Evolutionary conservation across 805 yeast species (phyloP).

Genomic region (Brettanomyces custersianus): DNA sequence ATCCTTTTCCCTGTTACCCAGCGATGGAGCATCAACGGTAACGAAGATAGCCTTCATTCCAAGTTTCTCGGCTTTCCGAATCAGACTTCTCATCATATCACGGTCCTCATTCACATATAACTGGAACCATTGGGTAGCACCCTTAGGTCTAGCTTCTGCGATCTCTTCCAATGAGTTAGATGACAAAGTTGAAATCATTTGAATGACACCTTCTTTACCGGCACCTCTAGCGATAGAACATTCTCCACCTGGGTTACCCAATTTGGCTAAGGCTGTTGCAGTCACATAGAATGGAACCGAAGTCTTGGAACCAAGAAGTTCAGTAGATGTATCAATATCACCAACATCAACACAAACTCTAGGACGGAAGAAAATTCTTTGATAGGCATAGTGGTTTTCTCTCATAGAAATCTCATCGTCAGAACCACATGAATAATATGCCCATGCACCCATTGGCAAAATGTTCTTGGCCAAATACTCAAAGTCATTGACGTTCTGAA

Average conservation of each 20-base stretch:
- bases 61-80: slow-evolving; percentile 62
- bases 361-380: slow-evolving; percentile 82
- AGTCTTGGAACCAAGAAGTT: slow-evolving; percentile 63
- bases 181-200: slow-evolving; percentile 90
- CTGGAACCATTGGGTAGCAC: slow-evolving; percentile 84
- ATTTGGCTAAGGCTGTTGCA: slow-evolving; percentile 87
- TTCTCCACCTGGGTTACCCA: slow-evolving; percentile 94
- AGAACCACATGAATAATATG: slow-evolving; percentile 83
- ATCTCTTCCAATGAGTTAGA: slow-evolving; percentile 85
- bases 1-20: slow-evolving; percentile 80
- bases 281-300: slow-evolving; percentile 79
- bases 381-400: slow-evolving; percentile 87
- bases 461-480: slow-evolving; percentile 79
- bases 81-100: slow-evolving; percentile 46
- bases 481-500: slow-evolving; percentile 77
- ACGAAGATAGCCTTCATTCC: slow-evolving; percentile 79
- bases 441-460: slow-evolving; percentile 78
- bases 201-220: slow-evolving; percentile 59
- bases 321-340: slow-evolving; percentile 59
- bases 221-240: slow-evolving; percentile 79
- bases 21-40: slow-evolving; percentile 88
- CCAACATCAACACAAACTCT: slow-evolving; percentile 72
- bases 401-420: slow-evolving; percentile 89
- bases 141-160: slow-evolving; percentile 53
- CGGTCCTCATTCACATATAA: slow-evolving; percentile 76